Percentiles rank a stretch among this genome's conserved stretches.
phyloP scores from a whole-genome alignment of 805 yeast species.

The Nakazawaea molendinolei region DNA sequence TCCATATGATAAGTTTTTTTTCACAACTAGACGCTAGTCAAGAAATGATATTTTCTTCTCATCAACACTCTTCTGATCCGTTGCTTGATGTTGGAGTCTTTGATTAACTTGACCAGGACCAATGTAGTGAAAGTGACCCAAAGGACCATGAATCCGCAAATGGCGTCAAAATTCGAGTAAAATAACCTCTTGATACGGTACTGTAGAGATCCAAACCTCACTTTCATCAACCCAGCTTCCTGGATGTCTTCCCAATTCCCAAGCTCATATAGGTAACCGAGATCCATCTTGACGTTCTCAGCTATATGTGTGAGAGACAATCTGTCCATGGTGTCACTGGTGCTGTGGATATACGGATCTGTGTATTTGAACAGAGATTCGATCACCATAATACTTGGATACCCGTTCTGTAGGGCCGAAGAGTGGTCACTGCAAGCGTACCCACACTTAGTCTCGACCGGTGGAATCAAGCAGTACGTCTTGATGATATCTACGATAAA shows the following conservation, averaged over 20 bases:
- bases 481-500: constrained; percentile 58
- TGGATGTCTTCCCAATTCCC: constrained; percentile 27
- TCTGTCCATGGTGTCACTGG: constrained; percentile 74
- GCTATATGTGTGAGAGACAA: constrained; percentile 72
- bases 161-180: constrained; percentile 8
- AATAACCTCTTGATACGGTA: constrained; percentile 5
- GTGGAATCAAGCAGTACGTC: constrained; percentile 60
- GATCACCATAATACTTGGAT: constrained; percentile 75
- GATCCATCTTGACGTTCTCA: constrained; percentile 72
- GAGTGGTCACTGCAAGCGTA: constrained; percentile 94
- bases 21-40: neutral
- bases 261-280: constrained; percentile 71
- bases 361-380: constrained; percentile 65
- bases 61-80: constrained; percentile 1
- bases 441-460: constrained; percentile 74
- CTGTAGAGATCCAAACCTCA: neutral
- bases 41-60: constrained; percentile 9
- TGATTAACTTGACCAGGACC: constrained; percentile 1
- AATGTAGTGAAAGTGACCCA: constrained; percentile 2
- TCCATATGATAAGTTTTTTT: neutral
- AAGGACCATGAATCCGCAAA: constrained; percentile 5
- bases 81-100: constrained; percentile 5
- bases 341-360: constrained; percentile 69
- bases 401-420: constrained; percentile 76
- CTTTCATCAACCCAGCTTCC: neutral